Conservation (phyloP, 73 alveolate genomes). For the Paramecium pentaurelia region DNA sequence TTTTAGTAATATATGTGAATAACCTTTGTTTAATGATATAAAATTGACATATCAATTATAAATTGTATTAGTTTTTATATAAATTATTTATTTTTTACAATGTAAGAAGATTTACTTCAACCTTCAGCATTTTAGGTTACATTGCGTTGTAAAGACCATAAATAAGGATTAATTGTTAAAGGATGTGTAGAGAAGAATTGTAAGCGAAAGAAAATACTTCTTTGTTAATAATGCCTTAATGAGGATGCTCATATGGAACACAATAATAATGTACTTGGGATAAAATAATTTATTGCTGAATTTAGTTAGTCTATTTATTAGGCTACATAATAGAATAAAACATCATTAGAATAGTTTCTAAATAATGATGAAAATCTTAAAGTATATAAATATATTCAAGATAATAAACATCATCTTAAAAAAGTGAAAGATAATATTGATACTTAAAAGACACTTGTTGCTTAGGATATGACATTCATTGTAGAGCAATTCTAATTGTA, state of each 20-base stretch:
- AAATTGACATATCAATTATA: neutral
- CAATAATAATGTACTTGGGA: neutral
- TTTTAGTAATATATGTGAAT: neutral
- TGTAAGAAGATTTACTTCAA: neutral
- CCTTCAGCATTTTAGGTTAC: neutral
- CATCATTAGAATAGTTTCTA: neutral
- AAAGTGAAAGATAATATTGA: constrained; percentile 26
- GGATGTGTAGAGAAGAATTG: constrained; percentile 27
- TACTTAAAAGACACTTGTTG: neutral
- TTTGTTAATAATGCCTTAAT: neutral
- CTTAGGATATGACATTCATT: neutral
- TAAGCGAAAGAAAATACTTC: neutral
- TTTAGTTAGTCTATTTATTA: neutral
- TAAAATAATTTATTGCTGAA: constrained; percentile 20
- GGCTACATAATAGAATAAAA: neutral
- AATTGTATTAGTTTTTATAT: too few species aligned
- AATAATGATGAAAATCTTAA: constrained; percentile 15
- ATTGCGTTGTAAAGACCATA: neutral
- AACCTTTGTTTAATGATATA: too few species aligned
- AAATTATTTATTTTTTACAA: neutral
- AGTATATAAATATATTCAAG: constrained; percentile 6
- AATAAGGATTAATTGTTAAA: neutral
- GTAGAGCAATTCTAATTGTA: neutral
- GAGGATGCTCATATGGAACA: constrained; percentile 30
- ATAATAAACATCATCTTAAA: constrained; percentile 17